phyloP scores from a whole-genome alignment of 2,329 filamentous ascomycete genomes.

The Aspergillus melleus region DNA sequence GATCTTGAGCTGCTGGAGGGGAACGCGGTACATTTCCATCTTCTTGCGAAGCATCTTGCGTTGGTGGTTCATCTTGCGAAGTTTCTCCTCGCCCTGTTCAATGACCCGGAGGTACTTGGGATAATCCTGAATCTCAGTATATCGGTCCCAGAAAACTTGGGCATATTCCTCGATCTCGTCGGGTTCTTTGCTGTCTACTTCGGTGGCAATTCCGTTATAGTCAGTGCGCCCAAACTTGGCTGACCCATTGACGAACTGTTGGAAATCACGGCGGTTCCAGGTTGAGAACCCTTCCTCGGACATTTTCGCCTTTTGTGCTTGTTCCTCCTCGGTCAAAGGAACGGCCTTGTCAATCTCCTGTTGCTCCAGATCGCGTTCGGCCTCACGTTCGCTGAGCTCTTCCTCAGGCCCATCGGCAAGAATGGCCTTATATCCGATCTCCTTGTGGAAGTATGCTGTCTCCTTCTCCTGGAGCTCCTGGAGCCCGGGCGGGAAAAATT shows the following conservation, averaged over 20 bases:
- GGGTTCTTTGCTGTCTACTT: constrained; percentile 86
- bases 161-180: constrained; percentile 88
- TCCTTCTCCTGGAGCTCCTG: constrained; percentile 92
- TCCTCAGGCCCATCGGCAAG: constrained; percentile 86
- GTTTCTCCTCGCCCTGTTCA: constrained; percentile 87
- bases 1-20: constrained; percentile 95
- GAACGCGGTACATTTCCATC: constrained; percentile 94
- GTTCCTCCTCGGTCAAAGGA: constrained; percentile 84
- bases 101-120: constrained; percentile 85
- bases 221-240: constrained; percentile 87
- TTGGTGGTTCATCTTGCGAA: constrained; percentile 85
- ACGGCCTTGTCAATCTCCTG: constrained; percentile 90
- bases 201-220: constrained; percentile 79
- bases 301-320: constrained; percentile 78
- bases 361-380: constrained; percentile 83
- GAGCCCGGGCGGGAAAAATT: constrained; percentile 87
- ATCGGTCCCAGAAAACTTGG: constrained; percentile 94
- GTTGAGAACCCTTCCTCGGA: constrained; percentile 84
- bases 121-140: constrained; percentile 86
- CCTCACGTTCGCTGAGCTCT: constrained; percentile 80
- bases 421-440: constrained; percentile 92
- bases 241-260: constrained; percentile 95
- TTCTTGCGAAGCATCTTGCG: constrained; percentile 92
- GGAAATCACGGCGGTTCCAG: constrained; percentile 97
- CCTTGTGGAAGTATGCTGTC: constrained; percentile 92